Conservation (phyloP, 208 protist genomes). For the Acanthamoeba healyi region DNA sequence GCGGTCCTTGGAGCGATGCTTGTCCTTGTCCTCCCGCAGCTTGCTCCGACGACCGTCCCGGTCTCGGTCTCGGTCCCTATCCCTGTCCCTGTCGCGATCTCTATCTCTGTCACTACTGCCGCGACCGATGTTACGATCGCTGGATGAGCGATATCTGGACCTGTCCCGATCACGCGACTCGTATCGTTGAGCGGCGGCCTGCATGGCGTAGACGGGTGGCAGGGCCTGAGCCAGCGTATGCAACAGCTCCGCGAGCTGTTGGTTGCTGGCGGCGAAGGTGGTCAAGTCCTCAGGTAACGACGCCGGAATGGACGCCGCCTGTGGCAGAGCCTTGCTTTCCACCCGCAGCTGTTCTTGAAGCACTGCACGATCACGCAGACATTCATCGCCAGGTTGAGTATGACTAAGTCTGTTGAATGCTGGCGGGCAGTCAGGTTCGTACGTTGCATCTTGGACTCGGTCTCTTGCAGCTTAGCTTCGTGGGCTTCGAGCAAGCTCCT, state of each 20-base stretch:
- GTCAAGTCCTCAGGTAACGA: background rate
- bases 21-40: background rate
- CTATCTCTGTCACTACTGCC: background rate
- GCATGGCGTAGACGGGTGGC: background rate
- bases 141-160: background rate
- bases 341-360: background rate
- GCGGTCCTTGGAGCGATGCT: slow-evolving; percentile 1
- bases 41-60: background rate
- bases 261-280: background rate
- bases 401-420: too few species aligned
- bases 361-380: background rate
- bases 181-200: background rate
- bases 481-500: background rate
- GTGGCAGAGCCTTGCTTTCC: background rate
- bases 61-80: slow-evolving; percentile 19
- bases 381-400: too few species aligned
- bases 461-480: background rate
- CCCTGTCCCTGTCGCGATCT: background rate
- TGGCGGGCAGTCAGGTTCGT: background rate
- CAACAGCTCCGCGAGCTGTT: background rate
- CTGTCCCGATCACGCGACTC: background rate
- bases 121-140: background rate
- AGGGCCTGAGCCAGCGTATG: background rate
- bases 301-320: background rate
- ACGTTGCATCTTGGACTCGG: slow-evolving; percentile 44